A percentile compares a stretch with the other conserved stretches of the same genome.
Conservation (phyloP, 1,284 basidiomycete genomes). For the Ustilago nuda region DNA sequence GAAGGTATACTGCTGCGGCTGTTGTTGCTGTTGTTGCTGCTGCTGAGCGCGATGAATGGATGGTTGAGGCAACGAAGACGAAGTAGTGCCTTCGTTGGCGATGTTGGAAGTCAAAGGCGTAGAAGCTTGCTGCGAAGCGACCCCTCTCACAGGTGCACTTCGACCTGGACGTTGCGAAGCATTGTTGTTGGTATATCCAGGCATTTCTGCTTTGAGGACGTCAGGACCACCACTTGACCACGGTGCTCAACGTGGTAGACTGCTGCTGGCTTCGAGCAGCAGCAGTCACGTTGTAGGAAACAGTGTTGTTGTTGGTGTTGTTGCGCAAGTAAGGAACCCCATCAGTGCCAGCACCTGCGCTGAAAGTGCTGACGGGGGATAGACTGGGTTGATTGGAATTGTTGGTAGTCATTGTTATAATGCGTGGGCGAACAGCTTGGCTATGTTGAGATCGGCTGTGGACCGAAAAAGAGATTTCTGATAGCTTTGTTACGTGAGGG, state of each 20-base stretch:
- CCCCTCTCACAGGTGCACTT: conserved; percentile 63
- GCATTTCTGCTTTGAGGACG: conserved; percentile 61
- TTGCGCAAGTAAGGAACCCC: conserved; percentile 49
- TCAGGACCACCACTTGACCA: conserved; percentile 62
- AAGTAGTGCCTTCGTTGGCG: not conserved
- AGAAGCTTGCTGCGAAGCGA: conserved; percentile 51
- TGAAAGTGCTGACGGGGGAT: conserved; percentile 49
- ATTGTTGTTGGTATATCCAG: conserved; percentile 39
- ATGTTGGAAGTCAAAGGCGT: conserved; percentile 11
- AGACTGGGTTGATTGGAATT: conserved; percentile 51
- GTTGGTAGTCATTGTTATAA: conserved; percentile 50
- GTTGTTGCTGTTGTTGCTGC: conserved; percentile 3
- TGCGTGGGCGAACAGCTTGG: conserved; percentile 45
- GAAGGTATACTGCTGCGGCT: conserved; percentile 8
- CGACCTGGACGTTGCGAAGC: conserved; percentile 55
- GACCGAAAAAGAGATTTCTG: not conserved
- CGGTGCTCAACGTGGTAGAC: conserved; percentile 55
- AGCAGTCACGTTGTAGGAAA: conserved; percentile 6
- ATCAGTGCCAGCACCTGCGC: conserved; percentile 51
- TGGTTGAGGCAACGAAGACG: not conserved
- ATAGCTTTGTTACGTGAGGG: conserved; percentile 1
- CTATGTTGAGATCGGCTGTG: conserved; percentile 13
- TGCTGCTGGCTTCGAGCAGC: conserved; percentile 48
- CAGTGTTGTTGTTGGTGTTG: not conserved
- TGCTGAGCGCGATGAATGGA: not conserved